Evolutionary conservation across 495 filamentous ascomycete genomes (phyloP).

Genomic region (Daldinia bambusicola): DNA sequence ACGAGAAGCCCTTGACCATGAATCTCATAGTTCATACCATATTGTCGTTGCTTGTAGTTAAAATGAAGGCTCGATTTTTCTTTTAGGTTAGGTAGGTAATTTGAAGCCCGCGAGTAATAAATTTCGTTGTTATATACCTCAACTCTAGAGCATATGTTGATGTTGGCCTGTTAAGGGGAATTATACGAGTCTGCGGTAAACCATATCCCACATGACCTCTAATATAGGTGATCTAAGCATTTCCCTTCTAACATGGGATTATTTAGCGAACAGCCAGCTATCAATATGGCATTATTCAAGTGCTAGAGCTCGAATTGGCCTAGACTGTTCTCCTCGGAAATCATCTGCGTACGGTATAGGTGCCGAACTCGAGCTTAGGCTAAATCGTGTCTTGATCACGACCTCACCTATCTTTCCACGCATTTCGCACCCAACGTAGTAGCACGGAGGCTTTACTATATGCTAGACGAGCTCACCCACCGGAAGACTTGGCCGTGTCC

Average conservation of each 20-base stretch:
- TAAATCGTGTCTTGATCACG: conserved; percentile 26
- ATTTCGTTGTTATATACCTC: not conserved
- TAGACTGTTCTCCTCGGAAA: not conserved
- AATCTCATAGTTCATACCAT: not conserved
- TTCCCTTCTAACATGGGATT: not conserved
- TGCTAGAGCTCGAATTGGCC: not conserved
- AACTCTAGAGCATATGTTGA: too few species aligned
- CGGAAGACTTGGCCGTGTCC: not conserved
- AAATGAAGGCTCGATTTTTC: not conserved
- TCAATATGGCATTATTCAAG: not conserved
- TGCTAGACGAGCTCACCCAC: conserved; percentile 10
- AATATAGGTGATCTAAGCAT: not conserved
- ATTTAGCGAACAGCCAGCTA: not conserved
- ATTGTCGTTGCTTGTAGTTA: not conserved
- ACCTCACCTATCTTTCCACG: not conserved
- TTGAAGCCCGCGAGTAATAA: not conserved
- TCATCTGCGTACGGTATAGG: not conserved
- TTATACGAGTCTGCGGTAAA: too few species aligned
- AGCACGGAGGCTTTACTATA: conserved; percentile 17
- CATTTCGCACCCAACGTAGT: conserved; percentile 13
- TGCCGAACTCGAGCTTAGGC: conserved; percentile 31
- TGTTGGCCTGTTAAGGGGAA: too few species aligned
- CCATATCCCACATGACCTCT: too few species aligned
- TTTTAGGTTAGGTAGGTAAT: too few species aligned
- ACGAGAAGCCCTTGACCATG: not conserved